phyloP scores from a whole-genome alignment of 176 grass and related monocot species.

The Oryza rufipogon region DNA sequence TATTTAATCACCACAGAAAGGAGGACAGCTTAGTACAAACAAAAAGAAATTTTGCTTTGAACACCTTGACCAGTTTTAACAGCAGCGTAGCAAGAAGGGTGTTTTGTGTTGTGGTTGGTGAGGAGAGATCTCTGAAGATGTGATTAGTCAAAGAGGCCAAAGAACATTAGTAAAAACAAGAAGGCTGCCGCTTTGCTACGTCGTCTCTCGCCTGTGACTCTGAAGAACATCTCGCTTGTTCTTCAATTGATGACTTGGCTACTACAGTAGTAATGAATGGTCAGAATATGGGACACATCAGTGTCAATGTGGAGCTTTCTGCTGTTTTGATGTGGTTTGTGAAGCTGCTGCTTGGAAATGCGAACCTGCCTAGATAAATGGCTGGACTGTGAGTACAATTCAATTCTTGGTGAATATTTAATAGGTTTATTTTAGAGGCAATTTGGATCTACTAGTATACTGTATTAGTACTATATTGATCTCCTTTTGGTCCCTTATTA shows the following conservation, averaged over 20 bases:
- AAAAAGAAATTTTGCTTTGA: background rate
- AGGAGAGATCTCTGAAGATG: background rate
- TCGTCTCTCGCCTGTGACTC: background rate
- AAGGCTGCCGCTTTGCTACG: background rate
- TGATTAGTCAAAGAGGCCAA: background rate
- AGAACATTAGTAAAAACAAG: background rate
- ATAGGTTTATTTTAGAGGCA: background rate
- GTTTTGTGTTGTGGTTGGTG: background rate
- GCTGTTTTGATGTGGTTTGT: background rate
- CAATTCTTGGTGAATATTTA: background rate
- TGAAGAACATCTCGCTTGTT: background rate
- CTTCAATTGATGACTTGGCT: background rate
- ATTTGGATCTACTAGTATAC: background rate
- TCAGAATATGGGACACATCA: background rate
- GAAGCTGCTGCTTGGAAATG: background rate
- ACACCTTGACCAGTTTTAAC: background rate
- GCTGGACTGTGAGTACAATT: background rate
- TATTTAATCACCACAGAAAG: background rate
- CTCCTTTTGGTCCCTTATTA: background rate
- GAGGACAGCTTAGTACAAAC: background rate
- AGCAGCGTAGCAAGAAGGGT: background rate
- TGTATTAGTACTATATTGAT: background rate
- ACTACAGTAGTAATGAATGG: background rate
- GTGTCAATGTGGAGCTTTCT: background rate
- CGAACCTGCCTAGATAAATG: background rate